A percentile compares a stretch with the other conserved stretches of the same genome.
Conservation (phyloP, 768 basidiomycete genomes). For the Pisolithus orientalis region DNA sequence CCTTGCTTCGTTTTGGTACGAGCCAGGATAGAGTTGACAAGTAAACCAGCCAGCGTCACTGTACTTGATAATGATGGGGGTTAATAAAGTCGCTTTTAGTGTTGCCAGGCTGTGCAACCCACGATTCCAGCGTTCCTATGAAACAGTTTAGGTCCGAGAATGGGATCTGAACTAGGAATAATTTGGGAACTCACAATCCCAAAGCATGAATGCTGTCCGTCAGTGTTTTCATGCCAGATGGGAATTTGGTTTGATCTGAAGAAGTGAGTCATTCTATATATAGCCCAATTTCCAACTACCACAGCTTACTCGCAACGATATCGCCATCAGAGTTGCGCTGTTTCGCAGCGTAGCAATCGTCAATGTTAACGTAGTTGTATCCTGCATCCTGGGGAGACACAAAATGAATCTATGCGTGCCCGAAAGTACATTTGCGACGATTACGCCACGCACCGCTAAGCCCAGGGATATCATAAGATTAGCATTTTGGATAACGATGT, state of each 20-base stretch:
- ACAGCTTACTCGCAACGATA: slow-evolving; percentile 45
- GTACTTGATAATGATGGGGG: slow-evolving; percentile 33
- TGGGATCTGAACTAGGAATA: background rate
- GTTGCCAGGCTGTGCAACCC: slow-evolving; percentile 12
- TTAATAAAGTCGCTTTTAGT: background rate
- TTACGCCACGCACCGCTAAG: slow-evolving; percentile 32
- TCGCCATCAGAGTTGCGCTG: slow-evolving; percentile 43
- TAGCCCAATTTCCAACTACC: background rate
- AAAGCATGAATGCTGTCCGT: slow-evolving; percentile 49
- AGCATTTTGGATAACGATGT: slow-evolving; percentile 43
- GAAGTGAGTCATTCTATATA: background rate
- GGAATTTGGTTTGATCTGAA: slow-evolving; percentile 44
- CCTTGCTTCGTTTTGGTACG: slow-evolving; percentile 57
- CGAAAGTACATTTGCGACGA: background rate
- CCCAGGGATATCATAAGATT: slow-evolving; percentile 45
- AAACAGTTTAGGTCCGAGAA: background rate
- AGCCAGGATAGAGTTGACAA: slow-evolving; percentile 58
- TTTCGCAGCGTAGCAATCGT: slow-evolving; percentile 62
- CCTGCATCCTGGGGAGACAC: slow-evolving; percentile 40
- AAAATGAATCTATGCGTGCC: background rate
- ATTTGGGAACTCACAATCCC: slow-evolving; percentile 41
- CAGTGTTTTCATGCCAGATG: slow-evolving; percentile 50
- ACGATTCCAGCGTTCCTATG: slow-evolving; percentile 60
- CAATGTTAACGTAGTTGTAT: slow-evolving; percentile 53
- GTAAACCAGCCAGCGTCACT: slow-evolving; percentile 70